These are phyloP conservation scores for Neoboletus subvelutipes DNA, from an alignment of 768 basidiomycete species.

Conservation along the genomic window DNA sequence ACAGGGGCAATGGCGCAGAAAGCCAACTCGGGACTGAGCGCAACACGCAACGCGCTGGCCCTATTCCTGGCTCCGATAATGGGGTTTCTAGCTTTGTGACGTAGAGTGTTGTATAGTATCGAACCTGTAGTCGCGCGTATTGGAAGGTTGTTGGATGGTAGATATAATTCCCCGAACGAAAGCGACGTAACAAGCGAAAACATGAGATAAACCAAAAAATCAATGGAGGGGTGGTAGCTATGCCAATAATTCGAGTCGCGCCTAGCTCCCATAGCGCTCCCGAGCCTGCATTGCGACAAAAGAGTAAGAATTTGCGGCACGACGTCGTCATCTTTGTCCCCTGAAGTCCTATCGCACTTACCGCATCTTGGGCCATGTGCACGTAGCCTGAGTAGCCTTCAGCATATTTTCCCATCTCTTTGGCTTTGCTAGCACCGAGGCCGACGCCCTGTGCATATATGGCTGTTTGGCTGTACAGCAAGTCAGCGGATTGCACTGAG, in stretches of 20 bases:
- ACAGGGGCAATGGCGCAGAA: constrained; percentile 19
- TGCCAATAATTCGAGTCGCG: constrained; percentile 11
- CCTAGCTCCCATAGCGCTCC: constrained; percentile 35
- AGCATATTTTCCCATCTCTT: constrained; percentile 70
- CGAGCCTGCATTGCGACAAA: constrained; percentile 32
- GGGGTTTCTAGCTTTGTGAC: constrained; percentile 28
- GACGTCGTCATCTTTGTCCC: constrained; percentile 22
- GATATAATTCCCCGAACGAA: constrained; percentile 21
- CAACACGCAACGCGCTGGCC: constrained; percentile 21
- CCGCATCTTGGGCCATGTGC: constrained; percentile 69
- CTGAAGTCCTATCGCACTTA: constrained; percentile 35
- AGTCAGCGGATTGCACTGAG: constrained; percentile 8
- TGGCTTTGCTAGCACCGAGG: constrained; percentile 89
- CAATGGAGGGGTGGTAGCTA: constrained; percentile 8
- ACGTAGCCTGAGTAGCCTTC: constrained; percentile 72
- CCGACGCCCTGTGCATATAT: constrained; percentile 89
- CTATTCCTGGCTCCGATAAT: constrained; percentile 29
- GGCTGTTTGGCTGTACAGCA: constrained; percentile 63
- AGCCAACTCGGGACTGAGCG: constrained; percentile 21
- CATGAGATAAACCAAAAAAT: constrained; percentile 16
- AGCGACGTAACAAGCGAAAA: constrained; percentile 12
- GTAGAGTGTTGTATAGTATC: not conserved
- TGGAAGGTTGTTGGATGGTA: not conserved
- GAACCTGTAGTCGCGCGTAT: not conserved
- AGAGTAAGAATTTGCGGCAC: constrained; percentile 26